Evolutionary conservation across 2,329 filamentous ascomycete genomes (phyloP).

Genomic region (Lecanosticta acicola): DNA sequence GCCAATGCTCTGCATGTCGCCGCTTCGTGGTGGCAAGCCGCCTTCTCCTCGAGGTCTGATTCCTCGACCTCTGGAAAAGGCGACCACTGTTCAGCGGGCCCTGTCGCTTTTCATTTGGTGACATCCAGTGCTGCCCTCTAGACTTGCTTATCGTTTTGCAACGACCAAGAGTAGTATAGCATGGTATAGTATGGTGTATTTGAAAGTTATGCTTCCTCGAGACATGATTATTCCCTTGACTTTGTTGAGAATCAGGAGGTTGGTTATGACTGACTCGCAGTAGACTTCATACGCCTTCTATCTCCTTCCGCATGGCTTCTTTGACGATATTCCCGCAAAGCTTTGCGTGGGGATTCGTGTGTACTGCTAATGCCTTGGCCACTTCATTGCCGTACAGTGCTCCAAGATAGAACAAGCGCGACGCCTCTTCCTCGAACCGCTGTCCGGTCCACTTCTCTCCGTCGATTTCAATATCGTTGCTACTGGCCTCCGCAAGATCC

Average conservation of each 20-base stretch:
- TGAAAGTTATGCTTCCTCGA: too few relatives aligned
- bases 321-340: slow-evolving; percentile 58
- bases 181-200: too few relatives aligned
- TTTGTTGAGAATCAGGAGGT: too few relatives aligned
- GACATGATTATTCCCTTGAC: too few relatives aligned
- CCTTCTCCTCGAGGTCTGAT: not conserved
- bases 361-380: slow-evolving; percentile 52
- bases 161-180: not conserved
- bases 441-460: slow-evolving; percentile 30
- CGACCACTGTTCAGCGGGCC: slow-evolving; percentile 11
- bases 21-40: slow-evolving; percentile 4
- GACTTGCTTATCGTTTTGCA: slow-evolving; percentile 4
- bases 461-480: too few relatives aligned
- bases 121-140: slow-evolving; percentile 11
- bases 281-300: slow-evolving; percentile 31
- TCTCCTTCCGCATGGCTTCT: slow-evolving; percentile 54
- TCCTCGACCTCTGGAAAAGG: not conserved
- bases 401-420: slow-evolving; percentile 50
- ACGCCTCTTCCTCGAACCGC: slow-evolving; percentile 50
- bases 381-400: slow-evolving; percentile 53
- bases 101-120: slow-evolving; percentile 5
- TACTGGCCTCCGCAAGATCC: slow-evolving; percentile 28
- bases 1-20: not conserved
- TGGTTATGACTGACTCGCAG: too few relatives aligned
- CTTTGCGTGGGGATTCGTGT: slow-evolving; percentile 59